A percentile compares a stretch with the other conserved stretches of the same genome.
phyloP scores from a whole-genome alignment of 1,284 basidiomycete species.

The Singerocomus inundabilis region DNA sequence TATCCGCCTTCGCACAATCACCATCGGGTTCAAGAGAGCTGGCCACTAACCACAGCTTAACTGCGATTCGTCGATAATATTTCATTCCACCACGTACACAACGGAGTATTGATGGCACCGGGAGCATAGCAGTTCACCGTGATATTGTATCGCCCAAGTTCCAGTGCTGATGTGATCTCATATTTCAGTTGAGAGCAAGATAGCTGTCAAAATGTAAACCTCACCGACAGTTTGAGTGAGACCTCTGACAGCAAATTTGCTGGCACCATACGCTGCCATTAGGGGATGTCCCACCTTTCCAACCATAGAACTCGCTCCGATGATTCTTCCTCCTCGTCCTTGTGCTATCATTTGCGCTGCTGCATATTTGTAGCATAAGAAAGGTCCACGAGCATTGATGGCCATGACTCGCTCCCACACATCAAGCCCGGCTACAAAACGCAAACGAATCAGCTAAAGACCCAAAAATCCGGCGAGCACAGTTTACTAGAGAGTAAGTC shows the following conservation, averaged over 20 bases:
- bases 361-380: constrained; percentile 36
- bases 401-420: constrained; percentile 23
- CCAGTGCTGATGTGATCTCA: constrained; percentile 16
- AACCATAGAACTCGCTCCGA: constrained; percentile 30
- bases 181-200: not conserved
- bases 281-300: constrained; percentile 18
- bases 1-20: not conserved
- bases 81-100: constrained; percentile 9
- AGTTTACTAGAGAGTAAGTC: constrained; percentile 1
- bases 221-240: constrained; percentile 27
- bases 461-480: too few species aligned
- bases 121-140: constrained; percentile 26
- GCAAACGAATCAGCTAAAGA: not conserved
- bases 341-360: constrained; percentile 35
- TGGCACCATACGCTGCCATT: constrained; percentile 20
- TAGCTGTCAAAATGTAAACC: not conserved
- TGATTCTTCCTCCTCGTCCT: constrained; percentile 37
- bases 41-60: not conserved
- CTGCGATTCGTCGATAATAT: not conserved
- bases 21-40: not conserved
- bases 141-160: constrained; percentile 19
- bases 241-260: constrained; percentile 35
- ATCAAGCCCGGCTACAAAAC: constrained; percentile 14
- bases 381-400: constrained; percentile 30
- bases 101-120: constrained; percentile 9